phyloP scores from a whole-genome alignment of 2,329 filamentous ascomycete genomes.

The Alternaria incomplexa region DNA sequence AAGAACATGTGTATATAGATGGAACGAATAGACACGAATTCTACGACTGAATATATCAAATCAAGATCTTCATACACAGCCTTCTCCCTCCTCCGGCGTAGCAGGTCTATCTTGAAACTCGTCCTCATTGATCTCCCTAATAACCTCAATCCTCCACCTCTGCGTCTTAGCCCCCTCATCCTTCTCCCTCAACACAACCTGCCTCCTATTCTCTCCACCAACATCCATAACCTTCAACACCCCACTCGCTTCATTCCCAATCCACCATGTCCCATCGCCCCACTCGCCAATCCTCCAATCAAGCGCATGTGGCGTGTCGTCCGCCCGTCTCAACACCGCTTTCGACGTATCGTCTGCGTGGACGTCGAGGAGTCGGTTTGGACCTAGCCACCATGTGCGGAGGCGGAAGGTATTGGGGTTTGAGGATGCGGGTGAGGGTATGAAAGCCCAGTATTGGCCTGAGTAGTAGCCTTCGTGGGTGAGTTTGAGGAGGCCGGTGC shows the following conservation, averaged over 20 bases:
- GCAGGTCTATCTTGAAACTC: background rate
- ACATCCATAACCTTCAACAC: conserved; percentile 25
- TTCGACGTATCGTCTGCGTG: conserved; percentile 18
- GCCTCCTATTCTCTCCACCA: conserved; percentile 17
- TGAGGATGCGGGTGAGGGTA: conserved; percentile 14
- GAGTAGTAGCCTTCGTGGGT: conserved; percentile 25
- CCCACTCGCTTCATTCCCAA: conserved; percentile 24
- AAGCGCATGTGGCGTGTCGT: conserved; percentile 5
- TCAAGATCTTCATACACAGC: background rate
- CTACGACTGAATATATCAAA: background rate
- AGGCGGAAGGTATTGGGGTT: conserved; percentile 21
- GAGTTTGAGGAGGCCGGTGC: background rate
- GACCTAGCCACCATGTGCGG: conserved; percentile 28
- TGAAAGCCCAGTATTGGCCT: conserved; percentile 36
- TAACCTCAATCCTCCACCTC: conserved; percentile 28
- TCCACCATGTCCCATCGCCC: conserved; percentile 30
- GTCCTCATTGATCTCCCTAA: conserved; percentile 23
- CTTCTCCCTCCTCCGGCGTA: background rate
- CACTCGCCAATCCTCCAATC: conserved; percentile 27
- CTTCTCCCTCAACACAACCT: conserved; percentile 17
- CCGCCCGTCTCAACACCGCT: conserved; percentile 17
- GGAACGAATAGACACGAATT: background rate
- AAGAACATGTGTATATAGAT: background rate
- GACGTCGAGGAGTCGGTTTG: conserved; percentile 23
- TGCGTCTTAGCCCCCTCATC: conserved; percentile 25